Percentiles rank a stretch among this genome's conserved stretches.
Conservation (phyloP, 1,284 basidiomycete species). For the Trichosporon coremiiforme region DNA sequence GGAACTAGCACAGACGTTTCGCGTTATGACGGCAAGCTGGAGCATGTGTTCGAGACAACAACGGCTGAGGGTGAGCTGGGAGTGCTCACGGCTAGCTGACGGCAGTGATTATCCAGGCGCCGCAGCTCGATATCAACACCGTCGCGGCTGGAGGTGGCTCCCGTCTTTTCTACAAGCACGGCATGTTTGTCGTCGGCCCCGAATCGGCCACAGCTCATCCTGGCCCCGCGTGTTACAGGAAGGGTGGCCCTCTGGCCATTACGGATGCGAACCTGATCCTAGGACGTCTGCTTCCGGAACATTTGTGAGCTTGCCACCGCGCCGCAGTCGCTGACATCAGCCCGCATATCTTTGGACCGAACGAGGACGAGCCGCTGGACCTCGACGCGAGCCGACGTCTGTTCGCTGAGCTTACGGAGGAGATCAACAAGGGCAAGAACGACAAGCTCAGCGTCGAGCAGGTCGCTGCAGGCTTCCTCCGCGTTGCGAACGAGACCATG, state of each 20-base stretch:
- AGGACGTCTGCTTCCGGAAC: conserved; percentile 58
- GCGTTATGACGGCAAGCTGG: conserved; percentile 52
- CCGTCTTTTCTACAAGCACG: conserved; percentile 49
- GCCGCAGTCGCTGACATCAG: conserved; percentile 22
- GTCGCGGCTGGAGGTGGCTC: conserved; percentile 55
- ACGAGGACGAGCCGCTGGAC: conserved; percentile 59
- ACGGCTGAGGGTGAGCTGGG: conserved; percentile 65
- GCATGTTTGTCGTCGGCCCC: conserved; percentile 37
- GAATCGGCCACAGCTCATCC: conserved; percentile 60
- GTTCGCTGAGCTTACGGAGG: conserved; percentile 55
- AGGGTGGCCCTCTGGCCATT: conserved; percentile 50
- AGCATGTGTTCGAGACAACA: conserved; percentile 63
- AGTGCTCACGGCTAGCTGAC: not conserved
- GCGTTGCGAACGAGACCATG: conserved; percentile 52
- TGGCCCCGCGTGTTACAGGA: conserved; percentile 47
- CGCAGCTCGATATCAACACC: conserved; percentile 60
- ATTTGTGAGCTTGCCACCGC: conserved; percentile 44
- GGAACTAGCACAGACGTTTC: conserved; percentile 67
- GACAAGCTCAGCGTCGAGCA: conserved; percentile 41
- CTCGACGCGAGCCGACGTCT: conserved; percentile 47
- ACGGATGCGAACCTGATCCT: conserved; percentile 56
- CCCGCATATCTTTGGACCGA: conserved; percentile 57
- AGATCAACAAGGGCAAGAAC: conserved; percentile 55
- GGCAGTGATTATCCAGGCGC: conserved; percentile 71
- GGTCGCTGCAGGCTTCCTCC: conserved; percentile 44